Evolutionary conservation across 148 eudicot genomes (phyloP).

Genomic region (Cornus kousa): DNA sequence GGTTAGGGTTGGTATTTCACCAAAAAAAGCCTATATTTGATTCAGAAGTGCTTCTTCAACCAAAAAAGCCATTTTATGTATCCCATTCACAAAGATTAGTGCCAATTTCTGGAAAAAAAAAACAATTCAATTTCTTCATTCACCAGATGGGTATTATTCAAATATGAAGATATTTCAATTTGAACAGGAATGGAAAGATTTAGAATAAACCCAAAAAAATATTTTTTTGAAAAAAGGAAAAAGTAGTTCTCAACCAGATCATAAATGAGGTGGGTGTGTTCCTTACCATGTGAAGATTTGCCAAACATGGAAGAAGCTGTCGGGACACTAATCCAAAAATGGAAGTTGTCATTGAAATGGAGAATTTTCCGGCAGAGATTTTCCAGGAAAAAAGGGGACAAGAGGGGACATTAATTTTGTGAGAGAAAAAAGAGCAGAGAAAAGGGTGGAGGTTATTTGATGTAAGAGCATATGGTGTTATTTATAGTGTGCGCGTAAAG

Average conservation of each 20-base stretch:
- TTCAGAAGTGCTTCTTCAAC: neutral
- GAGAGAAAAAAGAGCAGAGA: neutral
- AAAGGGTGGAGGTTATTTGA: neutral
- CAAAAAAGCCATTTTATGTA: neutral
- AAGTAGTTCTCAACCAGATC: neutral
- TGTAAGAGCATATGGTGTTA: neutral
- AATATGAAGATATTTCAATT: neutral
- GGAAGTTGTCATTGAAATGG: neutral
- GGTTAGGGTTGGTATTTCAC: neutral
- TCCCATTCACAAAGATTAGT: neutral
- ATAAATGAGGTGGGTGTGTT: neutral
- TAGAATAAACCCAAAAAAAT: neutral
- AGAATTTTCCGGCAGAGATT: neutral
- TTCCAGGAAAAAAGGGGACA: neutral
- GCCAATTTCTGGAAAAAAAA: neutral
- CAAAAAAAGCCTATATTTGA: neutral
- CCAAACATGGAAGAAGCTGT: neutral
- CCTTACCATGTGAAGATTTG: neutral
- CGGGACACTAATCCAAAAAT: neutral
- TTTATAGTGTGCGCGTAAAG: neutral
- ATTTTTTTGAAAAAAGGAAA: neutral
- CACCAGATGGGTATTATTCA: neutral
- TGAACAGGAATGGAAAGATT: neutral
- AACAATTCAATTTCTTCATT: neutral
- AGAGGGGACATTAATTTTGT: too few relatives aligned